Evolutionary conservation across 768 basidiomycete species (phyloP), one percentile per base, ranked within the genome.

Genomic region (Podaxis sp.): DNA sequence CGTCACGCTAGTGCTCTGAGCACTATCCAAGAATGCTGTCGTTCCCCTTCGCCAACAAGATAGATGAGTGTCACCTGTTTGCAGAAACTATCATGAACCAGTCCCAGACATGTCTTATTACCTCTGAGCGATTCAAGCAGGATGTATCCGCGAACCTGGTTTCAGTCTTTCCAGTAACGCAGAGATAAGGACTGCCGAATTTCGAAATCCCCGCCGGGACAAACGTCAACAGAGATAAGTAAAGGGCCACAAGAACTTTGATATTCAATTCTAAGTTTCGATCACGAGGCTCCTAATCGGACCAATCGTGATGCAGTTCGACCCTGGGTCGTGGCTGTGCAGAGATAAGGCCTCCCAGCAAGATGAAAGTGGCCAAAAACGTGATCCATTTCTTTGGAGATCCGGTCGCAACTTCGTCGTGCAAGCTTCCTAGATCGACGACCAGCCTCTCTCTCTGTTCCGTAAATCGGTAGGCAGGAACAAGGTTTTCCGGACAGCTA

Each of bases 151-250:
- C 4, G 49, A 28, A n/a, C 5, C 22, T 24, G 12, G 24, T 26
- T 51, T 13, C 42, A 44, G n/a, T 8, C 15, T 42, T 44, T 53
- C 8, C 15, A 51, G 58, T 28, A 42, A 61, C n/a, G 24, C 59
- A 44, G 38, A 59, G 59, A 61, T 61, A 61, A 61, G 59, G 46
- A 49, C 30, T 57, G 24, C 33, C 40, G 57, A 58, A 44, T 58
- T 58, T 49, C 19, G 40, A 57, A 58, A 58, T 58, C 57, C 30
- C 28, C 28, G 3, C n/a, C 22, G 7, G 51, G 52, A 40, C 46
- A 51, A 12, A 28, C 57, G 52, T 52, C 54, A 63, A 63, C 55
- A 63, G 46, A 63, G 54, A 56, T 63, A 63, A 56, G 61, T 48
- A 24, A 44, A 40, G 54, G 53, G 38, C 26, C 46, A n/a, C 24